These are phyloP conservation scores for Cercospora berteroae DNA, from an alignment of 2,329 filamentous ascomycete species.

Conservation along the genomic window DNA sequence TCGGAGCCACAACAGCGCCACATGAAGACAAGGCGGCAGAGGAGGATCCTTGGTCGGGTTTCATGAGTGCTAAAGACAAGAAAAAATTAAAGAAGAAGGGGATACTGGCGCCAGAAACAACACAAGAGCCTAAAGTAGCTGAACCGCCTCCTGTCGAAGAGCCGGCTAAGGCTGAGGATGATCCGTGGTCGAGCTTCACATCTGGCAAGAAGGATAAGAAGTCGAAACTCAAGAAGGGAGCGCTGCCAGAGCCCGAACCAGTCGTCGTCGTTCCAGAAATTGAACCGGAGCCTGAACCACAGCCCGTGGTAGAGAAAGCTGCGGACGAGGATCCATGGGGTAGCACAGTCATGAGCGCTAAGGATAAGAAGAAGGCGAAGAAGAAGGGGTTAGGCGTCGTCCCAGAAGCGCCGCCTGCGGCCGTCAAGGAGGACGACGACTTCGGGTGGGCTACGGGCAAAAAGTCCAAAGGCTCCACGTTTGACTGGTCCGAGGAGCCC, in stretches of 20 bases:
- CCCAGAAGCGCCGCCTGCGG: conserved; percentile 22
- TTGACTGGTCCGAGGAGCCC: conserved; percentile 36
- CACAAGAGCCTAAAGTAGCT: conserved; percentile 28
- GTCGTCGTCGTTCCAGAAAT: conserved; percentile 36
- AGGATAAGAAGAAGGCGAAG: conserved; percentile 49
- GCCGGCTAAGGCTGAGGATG: conserved; percentile 32
- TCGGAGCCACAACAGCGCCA: conserved; percentile 23
- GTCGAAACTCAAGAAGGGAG: conserved; percentile 43
- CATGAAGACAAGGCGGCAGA: conserved; percentile 27
- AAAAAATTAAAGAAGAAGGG: conserved; percentile 34
- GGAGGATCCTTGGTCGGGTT: conserved; percentile 31
- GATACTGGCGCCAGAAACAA: conserved; percentile 16
- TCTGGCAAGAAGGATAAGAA: conserved; percentile 42
- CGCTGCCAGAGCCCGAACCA: conserved; percentile 34
- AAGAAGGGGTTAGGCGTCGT: conserved; percentile 46
- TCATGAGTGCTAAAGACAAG: conserved; percentile 35
- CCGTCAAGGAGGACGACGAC: conserved; percentile 21
- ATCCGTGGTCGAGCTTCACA: conserved; percentile 36
- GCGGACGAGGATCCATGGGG: conserved; percentile 42
- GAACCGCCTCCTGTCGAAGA: conserved; percentile 33
- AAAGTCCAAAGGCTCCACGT: conserved; percentile 36
- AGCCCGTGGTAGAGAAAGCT: conserved; percentile 36
- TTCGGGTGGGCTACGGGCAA: conserved; percentile 32
- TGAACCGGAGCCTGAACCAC: conserved; percentile 43
- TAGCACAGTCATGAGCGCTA: conserved; percentile 35